These are phyloP conservation scores for Nakaseomyces uthaithaninus DNA, from an alignment of 1,139 yeast species.

Conservation along the genomic window DNA sequence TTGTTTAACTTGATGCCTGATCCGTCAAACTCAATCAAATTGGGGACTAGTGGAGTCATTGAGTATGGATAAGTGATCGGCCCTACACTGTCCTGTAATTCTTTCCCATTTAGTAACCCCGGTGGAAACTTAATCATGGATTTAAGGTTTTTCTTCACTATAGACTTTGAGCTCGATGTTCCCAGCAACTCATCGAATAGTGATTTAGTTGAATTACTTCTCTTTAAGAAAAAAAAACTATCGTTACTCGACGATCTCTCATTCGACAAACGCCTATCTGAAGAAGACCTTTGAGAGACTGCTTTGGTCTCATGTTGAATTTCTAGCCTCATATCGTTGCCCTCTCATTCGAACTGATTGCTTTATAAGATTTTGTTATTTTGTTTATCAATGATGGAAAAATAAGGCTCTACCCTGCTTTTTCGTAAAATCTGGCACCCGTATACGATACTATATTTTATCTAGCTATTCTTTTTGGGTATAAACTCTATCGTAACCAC, in stretches of 20 bases:
- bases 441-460: too few relatives aligned
- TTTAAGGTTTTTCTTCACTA: constrained; percentile 5
- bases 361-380: background rate
- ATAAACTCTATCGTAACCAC: too few relatives aligned
- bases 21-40: constrained; percentile 1
- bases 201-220: constrained; percentile 5
- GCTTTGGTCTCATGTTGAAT: background rate
- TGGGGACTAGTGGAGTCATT: constrained; percentile 1
- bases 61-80: constrained; percentile 7
- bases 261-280: background rate
- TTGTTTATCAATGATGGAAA: background rate
- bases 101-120: background rate
- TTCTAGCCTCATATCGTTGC: constrained; percentile 1
- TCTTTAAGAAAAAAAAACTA: background rate
- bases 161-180: background rate
- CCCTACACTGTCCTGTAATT: background rate
- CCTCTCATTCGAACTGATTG: too few relatives aligned
- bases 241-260: background rate
- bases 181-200: constrained; percentile 2
- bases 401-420: too few relatives aligned
- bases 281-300: background rate
- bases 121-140: constrained; percentile 3
- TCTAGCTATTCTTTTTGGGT: too few relatives aligned
- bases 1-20: constrained; percentile 1
- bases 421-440: too few relatives aligned